These are phyloP conservation scores for Collybia sp. DNA, from an alignment of 768 basidiomycete genomes.

Conservation along the genomic window DNA sequence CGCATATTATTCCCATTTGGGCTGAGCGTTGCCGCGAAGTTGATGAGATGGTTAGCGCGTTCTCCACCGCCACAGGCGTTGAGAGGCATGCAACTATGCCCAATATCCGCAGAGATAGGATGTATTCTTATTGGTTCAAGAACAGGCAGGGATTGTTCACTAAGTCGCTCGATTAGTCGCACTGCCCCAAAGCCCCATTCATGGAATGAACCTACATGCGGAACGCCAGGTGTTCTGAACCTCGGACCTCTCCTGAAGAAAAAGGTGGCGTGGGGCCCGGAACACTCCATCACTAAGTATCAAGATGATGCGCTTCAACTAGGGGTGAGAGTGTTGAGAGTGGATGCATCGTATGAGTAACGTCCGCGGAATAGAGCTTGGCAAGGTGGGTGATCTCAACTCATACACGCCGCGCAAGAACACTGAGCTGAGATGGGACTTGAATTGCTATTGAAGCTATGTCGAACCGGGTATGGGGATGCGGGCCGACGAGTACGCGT, in stretches of 20 bases:
- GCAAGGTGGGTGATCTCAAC: conserved; percentile 13
- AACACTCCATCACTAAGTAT: conserved; percentile 47
- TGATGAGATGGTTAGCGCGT: too few relatives aligned
- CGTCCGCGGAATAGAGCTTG: conserved; percentile 29
- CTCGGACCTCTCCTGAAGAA: conserved; percentile 33
- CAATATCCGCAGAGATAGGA: too few relatives aligned
- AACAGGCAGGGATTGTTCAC: too few relatives aligned
- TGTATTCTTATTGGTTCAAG: too few relatives aligned
- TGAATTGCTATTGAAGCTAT: conserved; percentile 18
- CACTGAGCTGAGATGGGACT: conserved; percentile 20
- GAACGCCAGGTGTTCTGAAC: conserved; percentile 41
- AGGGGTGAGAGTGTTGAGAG: conserved; percentile 35
- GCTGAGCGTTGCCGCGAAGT: too few relatives aligned
- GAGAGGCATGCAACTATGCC: too few relatives aligned
- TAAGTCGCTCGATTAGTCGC: too few relatives aligned
- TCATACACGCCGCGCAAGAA: conserved; percentile 16
- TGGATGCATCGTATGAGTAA: conserved; percentile 44
- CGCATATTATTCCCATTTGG: too few relatives aligned
- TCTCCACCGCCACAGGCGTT: too few relatives aligned
- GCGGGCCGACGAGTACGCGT: not conserved
- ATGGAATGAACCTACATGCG: too few relatives aligned
- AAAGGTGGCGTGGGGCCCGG: conserved; percentile 45
- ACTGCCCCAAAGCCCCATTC: too few relatives aligned
- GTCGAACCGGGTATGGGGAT: not conserved
- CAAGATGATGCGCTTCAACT: conserved; percentile 48